These are phyloP conservation scores for Aspergillus sparsus DNA, from an alignment of 495 filamentous ascomycete species.

Conservation along the genomic window DNA sequence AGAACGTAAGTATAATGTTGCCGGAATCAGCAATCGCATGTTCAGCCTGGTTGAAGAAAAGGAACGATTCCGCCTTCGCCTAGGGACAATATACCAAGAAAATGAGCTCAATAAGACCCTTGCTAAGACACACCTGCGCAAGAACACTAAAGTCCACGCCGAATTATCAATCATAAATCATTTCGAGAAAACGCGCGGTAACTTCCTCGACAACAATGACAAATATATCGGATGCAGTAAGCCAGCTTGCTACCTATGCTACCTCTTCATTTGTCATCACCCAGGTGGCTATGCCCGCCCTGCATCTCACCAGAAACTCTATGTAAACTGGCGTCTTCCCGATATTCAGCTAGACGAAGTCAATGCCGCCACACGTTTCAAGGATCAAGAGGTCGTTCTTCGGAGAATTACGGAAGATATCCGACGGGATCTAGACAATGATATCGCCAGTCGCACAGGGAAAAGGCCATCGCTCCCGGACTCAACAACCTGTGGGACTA, in stretches of 20 bases:
- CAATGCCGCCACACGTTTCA: neutral
- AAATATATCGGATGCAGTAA: slow-evolving; percentile 35
- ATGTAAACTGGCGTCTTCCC: slow-evolving; percentile 29
- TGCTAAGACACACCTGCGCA: slow-evolving; percentile 3
- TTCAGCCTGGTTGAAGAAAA: neutral
- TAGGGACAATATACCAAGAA: slow-evolving; percentile 1
- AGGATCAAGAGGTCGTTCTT: neutral
- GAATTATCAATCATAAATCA: slow-evolving; percentile 18
- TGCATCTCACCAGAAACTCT: slow-evolving; percentile 28
- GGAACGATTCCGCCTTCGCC: neutral
- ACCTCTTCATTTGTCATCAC: slow-evolving; percentile 30
- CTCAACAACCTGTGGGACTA: neutral
- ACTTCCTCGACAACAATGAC: slow-evolving; percentile 24
- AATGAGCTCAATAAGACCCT: slow-evolving; percentile 4
- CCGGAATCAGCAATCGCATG: slow-evolving; percentile 9
- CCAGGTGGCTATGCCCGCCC: slow-evolving; percentile 28
- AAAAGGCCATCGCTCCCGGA: neutral
- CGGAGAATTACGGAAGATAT: neutral
- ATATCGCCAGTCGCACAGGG: neutral
- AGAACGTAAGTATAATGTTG: slow-evolving; percentile 5
- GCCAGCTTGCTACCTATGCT: slow-evolving; percentile 34
- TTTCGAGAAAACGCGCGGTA: slow-evolving; percentile 11
- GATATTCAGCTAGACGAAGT: slow-evolving; percentile 16
- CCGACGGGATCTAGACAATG: neutral
- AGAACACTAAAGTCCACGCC: slow-evolving; percentile 20